Conservation (phyloP, 2,329 filamentous ascomycete genomes). For the Knufia petricola region DNA sequence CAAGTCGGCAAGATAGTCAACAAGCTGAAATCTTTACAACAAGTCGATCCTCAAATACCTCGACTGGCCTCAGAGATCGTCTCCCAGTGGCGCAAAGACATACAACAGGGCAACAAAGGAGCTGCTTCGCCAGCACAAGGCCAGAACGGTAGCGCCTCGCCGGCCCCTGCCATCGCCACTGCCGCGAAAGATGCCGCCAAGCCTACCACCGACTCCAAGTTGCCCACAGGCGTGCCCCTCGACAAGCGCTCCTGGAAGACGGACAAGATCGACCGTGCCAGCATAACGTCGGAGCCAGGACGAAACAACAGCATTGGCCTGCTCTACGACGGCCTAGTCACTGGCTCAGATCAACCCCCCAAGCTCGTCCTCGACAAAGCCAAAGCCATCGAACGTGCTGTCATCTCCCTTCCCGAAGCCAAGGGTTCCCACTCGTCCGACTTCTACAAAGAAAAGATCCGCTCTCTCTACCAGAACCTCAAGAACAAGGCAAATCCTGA, state of each 20-base stretch:
- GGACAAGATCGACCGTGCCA: constrained; percentile 69
- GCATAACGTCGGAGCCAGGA: constrained; percentile 57
- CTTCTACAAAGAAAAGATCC: constrained; percentile 78
- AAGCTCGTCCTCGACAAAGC: constrained; percentile 58
- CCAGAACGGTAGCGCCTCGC: constrained; percentile 46
- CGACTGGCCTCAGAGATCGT: constrained; percentile 73
- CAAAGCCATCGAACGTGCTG: constrained; percentile 67
- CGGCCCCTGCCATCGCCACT: constrained; percentile 23
- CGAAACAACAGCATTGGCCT: constrained; percentile 83
- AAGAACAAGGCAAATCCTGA: constrained; percentile 82
- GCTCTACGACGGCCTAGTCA: constrained; percentile 84
- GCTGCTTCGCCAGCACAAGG: constrained; percentile 23
- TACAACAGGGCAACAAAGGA: constrained; percentile 45
- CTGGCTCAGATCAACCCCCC: constrained; percentile 50
- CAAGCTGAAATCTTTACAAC: constrained; percentile 72
- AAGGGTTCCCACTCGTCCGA: constrained; percentile 56
- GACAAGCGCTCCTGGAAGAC: constrained; percentile 72
- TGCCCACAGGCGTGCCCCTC: constrained; percentile 39
- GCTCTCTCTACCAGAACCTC: constrained; percentile 86
- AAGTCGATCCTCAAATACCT: constrained; percentile 53
- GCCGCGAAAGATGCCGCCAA: constrained; percentile 25
- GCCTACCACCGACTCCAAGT: constrained; percentile 29
- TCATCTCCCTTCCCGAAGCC: constrained; percentile 44
- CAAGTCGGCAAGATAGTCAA: constrained; percentile 84
- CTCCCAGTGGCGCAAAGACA: constrained; percentile 72